A percentile compares a stretch with the other conserved stretches of the same genome.
Conservation (phyloP, 2,329 filamentous ascomycete species). For the Cercospora sesami region DNA sequence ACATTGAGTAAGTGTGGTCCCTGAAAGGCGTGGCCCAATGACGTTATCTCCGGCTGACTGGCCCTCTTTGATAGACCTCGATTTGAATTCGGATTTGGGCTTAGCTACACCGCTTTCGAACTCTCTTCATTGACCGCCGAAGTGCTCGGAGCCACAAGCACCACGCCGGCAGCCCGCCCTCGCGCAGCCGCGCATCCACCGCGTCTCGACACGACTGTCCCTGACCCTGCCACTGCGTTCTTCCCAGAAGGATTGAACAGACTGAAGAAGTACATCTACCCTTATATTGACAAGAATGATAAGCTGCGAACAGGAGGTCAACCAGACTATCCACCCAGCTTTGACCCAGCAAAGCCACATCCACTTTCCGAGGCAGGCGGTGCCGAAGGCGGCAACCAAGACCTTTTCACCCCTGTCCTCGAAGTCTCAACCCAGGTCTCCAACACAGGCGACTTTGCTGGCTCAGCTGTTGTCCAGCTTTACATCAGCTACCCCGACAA, state of each 20-base stretch:
- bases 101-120: constrained; percentile 76
- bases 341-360: constrained; percentile 45
- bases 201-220: constrained; percentile 56
- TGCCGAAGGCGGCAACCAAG: constrained; percentile 66
- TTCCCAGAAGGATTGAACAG: constrained; percentile 63
- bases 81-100: constrained; percentile 82
- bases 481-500: constrained; percentile 51
- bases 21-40: background rate
- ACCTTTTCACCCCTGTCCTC: constrained; percentile 60
- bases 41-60: background rate
- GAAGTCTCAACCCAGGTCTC: constrained; percentile 54
- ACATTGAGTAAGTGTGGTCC: constrained; percentile 51
- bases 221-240: constrained; percentile 57
- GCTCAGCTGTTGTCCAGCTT: constrained; percentile 58
- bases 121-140: constrained; percentile 57
- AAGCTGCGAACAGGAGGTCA: constrained; percentile 46
- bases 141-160: constrained; percentile 37
- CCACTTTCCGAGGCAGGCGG: constrained; percentile 65
- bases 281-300: constrained; percentile 60
- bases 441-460: constrained; percentile 61
- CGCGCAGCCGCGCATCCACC: constrained; percentile 51
- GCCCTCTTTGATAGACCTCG: constrained; percentile 53
- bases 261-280: constrained; percentile 71
- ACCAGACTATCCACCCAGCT: constrained; percentile 53
- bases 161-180: constrained; percentile 42